These are phyloP conservation scores for Boletus eberwhitei DNA, from an alignment of 768 basidiomycete species.

Conservation along the genomic window DNA sequence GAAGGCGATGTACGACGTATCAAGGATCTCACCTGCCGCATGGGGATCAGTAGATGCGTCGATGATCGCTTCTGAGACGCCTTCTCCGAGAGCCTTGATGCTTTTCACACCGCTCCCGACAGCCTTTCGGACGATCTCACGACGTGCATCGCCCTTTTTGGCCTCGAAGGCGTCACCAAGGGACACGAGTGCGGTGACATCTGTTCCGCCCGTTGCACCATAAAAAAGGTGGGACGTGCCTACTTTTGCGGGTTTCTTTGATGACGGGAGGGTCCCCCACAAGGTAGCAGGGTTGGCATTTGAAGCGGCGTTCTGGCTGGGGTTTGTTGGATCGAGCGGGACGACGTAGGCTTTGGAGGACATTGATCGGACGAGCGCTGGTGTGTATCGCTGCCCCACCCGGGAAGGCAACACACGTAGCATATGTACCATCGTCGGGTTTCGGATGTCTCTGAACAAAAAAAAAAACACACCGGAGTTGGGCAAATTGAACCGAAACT, in stretches of 20 bases:
- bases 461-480: not conserved
- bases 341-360: slow-evolving; percentile 55
- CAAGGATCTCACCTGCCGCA: slow-evolving; percentile 55
- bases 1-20: not conserved
- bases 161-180: slow-evolving; percentile 52
- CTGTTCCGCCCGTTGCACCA: slow-evolving; percentile 40
- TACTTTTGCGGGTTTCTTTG: slow-evolving; percentile 51
- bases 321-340: slow-evolving; percentile 50
- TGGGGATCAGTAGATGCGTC: slow-evolving; percentile 70
- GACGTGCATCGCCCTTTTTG: slow-evolving; percentile 43
- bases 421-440: slow-evolving; percentile 24
- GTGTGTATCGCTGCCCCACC: slow-evolving; percentile 18
- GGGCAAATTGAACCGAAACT: not conserved
- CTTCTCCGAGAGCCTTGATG: slow-evolving; percentile 56
- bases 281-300: slow-evolving; percentile 46
- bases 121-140: slow-evolving; percentile 69
- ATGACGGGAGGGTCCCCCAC: slow-evolving; percentile 50
- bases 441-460: slow-evolving; percentile 15
- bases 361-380: slow-evolving; percentile 38
- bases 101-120: slow-evolving; percentile 73
- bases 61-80: slow-evolving; percentile 57
- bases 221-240: slow-evolving; percentile 67
- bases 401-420: slow-evolving; percentile 16
- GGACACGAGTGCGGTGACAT: slow-evolving; percentile 53
- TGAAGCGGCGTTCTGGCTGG: slow-evolving; percentile 26